These are phyloP conservation scores for Posidonia australis DNA, from an alignment of 106 monocot species.

Conservation along the genomic window DNA sequence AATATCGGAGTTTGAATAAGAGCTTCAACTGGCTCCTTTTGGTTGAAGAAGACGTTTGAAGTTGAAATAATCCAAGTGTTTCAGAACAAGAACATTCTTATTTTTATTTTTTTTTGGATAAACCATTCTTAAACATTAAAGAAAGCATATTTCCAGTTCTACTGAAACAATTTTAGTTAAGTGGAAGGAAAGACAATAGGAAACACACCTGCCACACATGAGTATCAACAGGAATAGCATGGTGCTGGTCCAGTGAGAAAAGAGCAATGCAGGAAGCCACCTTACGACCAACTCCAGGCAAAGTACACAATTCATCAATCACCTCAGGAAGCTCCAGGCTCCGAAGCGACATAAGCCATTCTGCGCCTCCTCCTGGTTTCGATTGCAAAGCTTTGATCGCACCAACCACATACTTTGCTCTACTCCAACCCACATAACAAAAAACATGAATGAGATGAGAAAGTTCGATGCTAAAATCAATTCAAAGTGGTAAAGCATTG, in stretches of 20 bases:
- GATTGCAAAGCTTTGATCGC: constrained; percentile 54
- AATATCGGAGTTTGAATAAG: too few species aligned
- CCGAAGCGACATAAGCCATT: constrained; percentile 86
- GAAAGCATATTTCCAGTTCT: too few species aligned
- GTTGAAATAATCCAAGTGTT: too few species aligned
- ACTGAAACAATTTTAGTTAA: too few species aligned
- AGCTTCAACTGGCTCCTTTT: too few species aligned
- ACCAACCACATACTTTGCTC: constrained; percentile 84
- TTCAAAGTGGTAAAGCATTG: background rate
- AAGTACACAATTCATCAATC: constrained; percentile 72
- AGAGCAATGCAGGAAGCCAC: constrained; percentile 96
- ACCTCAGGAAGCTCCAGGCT: constrained; percentile 48
- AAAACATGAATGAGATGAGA: background rate
- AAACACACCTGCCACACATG: constrained; percentile 85
- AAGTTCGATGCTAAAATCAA: background rate
- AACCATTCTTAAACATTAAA: too few species aligned
- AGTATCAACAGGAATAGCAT: constrained; percentile 97
- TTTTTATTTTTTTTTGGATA: too few species aligned
- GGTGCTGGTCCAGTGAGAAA: constrained; percentile 95
- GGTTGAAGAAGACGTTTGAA: too few species aligned
- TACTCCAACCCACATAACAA: constrained; percentile 13
- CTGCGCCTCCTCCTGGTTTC: constrained; percentile 80
- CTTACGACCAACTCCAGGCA: constrained; percentile 96
- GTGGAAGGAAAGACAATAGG: too few species aligned
- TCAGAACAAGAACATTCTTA: too few species aligned